Evolutionary conservation across 345 rosid genomes (phyloP).

Genomic region (Erucastrum elatum): DNA sequence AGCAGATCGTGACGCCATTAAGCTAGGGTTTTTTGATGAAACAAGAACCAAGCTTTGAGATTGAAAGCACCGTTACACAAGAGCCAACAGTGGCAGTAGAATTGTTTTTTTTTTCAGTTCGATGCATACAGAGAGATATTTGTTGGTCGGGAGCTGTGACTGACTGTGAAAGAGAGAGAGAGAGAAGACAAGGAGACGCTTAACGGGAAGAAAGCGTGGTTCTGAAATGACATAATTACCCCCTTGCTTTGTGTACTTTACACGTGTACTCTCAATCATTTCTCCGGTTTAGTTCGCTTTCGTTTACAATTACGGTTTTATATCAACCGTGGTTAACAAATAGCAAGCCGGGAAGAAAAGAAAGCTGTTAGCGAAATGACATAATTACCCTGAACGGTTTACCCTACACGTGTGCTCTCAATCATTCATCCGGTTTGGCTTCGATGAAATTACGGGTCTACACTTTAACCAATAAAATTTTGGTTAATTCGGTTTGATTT

Average conservation of each 20-base stretch:
- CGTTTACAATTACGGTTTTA: neutral
- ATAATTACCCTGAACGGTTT: neutral
- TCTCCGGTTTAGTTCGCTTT: neutral
- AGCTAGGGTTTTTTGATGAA: slow-evolving; percentile 24
- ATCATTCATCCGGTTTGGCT: neutral
- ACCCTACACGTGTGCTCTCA: neutral
- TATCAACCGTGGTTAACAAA: neutral
- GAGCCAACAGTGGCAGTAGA: neutral
- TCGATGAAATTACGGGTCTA: neutral
- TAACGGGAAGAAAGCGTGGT: slow-evolving; percentile 37
- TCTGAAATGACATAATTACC: slow-evolving; percentile 14
- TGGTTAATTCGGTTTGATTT: neutral
- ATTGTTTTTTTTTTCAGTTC: neutral
- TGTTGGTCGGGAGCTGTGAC: slow-evolving; percentile 28
- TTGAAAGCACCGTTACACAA: slow-evolving; percentile 18
- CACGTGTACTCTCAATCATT: slow-evolving; percentile 22
- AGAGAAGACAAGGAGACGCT: neutral
- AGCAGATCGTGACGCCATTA: slow-evolving; percentile 41
- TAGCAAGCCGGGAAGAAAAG: neutral
- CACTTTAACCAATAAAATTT: too few relatives aligned
- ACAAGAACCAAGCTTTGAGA: slow-evolving; percentile 2
- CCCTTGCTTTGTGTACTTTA: slow-evolving; percentile 22
- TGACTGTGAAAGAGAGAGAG: slow-evolving; percentile 10
- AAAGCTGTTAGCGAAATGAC: neutral
- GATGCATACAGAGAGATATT: neutral